Conservation (phyloP, 345 rosid species). For the Combretum micranthum region DNA sequence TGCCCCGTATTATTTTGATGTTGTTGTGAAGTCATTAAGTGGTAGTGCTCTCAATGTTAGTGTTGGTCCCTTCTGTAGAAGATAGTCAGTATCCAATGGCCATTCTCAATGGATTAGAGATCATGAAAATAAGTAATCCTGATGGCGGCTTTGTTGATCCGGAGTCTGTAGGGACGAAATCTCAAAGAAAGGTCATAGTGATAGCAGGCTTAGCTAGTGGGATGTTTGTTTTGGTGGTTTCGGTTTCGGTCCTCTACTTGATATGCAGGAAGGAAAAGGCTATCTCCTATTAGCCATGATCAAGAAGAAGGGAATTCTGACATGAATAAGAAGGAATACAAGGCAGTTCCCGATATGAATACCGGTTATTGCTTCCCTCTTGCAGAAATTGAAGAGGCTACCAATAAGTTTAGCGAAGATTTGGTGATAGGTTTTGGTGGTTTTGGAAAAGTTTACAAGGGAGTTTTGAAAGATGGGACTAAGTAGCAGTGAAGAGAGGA, state of each 20-base stretch:
- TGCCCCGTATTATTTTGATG: conserved; percentile 58
- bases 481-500: conserved; percentile 20
- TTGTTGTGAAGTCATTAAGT: conserved; percentile 23
- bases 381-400: conserved; percentile 15
- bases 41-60: conserved; percentile 33
- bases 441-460: conserved; percentile 19
- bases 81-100: conserved; percentile 10
- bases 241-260: conserved; percentile 4
- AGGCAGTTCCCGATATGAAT: conserved; percentile 1
- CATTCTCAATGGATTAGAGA: conserved; percentile 18
- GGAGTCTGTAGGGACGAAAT: background rate
- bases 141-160: conserved; percentile 6
- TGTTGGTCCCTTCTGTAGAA: conserved; percentile 45
- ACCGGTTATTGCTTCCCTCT: conserved; percentile 11
- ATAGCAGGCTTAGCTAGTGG: background rate
- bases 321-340: background rate
- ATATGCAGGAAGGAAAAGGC: conserved; percentile 10
- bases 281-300: background rate
- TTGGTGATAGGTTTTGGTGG: conserved; percentile 13
- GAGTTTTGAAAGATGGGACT: conserved; percentile 16
- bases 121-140: conserved; percentile 15
- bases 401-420: conserved; percentile 12
- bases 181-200: background rate
- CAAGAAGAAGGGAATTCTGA: conserved; percentile 7
- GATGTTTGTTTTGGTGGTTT: background rate